Conservation (phyloP, 2,329 filamentous ascomycete genomes). For the Fusarium sp. region DNA sequence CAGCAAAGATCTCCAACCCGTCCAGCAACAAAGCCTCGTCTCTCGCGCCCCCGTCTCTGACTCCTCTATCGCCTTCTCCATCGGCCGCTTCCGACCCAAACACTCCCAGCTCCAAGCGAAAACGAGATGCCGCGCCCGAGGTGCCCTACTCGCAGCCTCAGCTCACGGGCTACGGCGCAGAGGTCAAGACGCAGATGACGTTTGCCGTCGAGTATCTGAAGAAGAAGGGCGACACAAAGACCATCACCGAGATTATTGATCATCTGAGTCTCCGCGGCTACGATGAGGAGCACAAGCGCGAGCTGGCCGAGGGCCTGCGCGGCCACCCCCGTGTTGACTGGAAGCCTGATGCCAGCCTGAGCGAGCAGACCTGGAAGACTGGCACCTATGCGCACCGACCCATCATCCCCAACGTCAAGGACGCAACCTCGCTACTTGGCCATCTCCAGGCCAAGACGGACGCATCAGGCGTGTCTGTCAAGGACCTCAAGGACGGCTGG, state of each 20-base stretch:
- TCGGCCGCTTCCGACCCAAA: constrained; percentile 69
- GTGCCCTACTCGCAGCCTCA: constrained; percentile 80
- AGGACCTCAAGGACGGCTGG: constrained; percentile 97
- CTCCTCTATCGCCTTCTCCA: constrained; percentile 72
- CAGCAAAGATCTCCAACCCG: constrained; percentile 70
- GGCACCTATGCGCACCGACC: constrained; percentile 88
- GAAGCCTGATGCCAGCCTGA: constrained; percentile 68
- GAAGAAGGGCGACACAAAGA: constrained; percentile 75
- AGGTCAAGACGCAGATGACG: constrained; percentile 88
- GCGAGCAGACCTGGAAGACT: constrained; percentile 73
- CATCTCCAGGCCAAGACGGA: constrained; percentile 86
- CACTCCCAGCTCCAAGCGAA: constrained; percentile 73
- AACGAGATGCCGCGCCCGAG: constrained; percentile 65
- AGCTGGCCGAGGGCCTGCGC: constrained; percentile 76
- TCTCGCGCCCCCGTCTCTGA: constrained; percentile 52
- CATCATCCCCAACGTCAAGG: constrained; percentile 82
- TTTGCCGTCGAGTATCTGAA: constrained; percentile 89
- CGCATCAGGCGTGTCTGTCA: constrained; percentile 83
- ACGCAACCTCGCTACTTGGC: constrained; percentile 79
- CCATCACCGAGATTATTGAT: constrained; percentile 80
- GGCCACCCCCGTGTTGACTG: constrained; percentile 71
- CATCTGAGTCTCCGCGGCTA: constrained; percentile 80
- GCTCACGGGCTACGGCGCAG: constrained; percentile 79
- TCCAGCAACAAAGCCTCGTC: constrained; percentile 50
- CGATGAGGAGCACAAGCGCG: constrained; percentile 70